Base-by-base conservation (phyloP, 2,329 filamentous ascomycete species). In the Helminthosporium solani region DNA sequence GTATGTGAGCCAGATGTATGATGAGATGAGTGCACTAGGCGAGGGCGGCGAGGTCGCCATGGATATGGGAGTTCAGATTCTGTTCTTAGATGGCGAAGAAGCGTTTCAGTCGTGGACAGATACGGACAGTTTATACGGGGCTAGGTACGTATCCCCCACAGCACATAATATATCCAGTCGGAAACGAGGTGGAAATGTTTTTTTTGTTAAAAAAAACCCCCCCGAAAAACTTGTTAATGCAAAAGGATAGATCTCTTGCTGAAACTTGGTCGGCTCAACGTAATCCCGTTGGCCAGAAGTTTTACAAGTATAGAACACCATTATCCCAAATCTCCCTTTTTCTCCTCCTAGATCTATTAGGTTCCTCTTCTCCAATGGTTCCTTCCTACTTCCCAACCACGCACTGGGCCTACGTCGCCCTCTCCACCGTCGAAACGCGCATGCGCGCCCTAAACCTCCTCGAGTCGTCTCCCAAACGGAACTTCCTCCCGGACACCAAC, bases 81-180 rank as follows among this genome's bases (percentile, higher is more conserved):
- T 99, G 21, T 79, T 99, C 44, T 73, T 99, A 7, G 94, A 99
- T 63, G 94, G 94, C 3, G 94, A 99, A 72, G 94, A 99, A 70
- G 91, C 94, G 0, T 99, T 95, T 70, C 73, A 82, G 18, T 70
- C 70, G 1, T 99, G 94, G 94, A 87, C 84, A 0, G 81, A 82
- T 28, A 81, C 78, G 0, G 94, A 99, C 69, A 95, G 88, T 4
- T 73, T 96, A 3, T 99, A 99, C 61, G 94, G 94, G 2, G 82
- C 92, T 15, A 83, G 90, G 84, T 87, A 75, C 33, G 75, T 37
- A 37, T 19, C 16, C 6, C 6, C 6, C 5, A 39, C 11, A 8
- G 15, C 15, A 19, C 15, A 8, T 18, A 33, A n/a, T 18, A 21
- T 9, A n/a, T n/a, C n/a, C n/a, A n/a, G n/a, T n/a, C n/a, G n/a